Evolutionary conservation across 805 yeast genomes (phyloP), one percentile per base, ranked within the genome.

Genomic region (Teunomyces aglyptinius): DNA sequence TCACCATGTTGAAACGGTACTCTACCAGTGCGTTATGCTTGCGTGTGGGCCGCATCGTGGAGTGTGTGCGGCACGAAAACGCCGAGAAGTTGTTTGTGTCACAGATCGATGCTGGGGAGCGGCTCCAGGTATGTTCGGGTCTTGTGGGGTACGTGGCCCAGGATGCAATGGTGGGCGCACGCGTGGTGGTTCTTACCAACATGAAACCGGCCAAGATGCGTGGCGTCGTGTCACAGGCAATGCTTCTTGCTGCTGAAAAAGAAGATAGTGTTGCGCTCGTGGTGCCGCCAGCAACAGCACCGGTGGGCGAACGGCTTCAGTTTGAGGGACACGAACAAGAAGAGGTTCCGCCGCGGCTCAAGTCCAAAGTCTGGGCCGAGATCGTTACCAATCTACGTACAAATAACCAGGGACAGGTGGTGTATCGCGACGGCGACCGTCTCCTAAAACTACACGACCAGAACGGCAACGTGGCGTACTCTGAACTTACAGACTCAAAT

Each of bases 11-110:
- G 28, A 36, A 11, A 24, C 40, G 19, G 15, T 36, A 24, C 40
- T 26, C 33, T 3, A 65, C 66, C 7, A 52, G 53, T 20, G 41
- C 53, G 19, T 50, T 60, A n/a, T 48, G 50, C 43, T 50, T 66
- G 8, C 68, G 70, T 56, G 76, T 80, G 6, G 89, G 86, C 0
- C 56, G 60, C 26, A 77, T 82, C 15, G 54, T 65, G 8, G 63
- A 73, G 12, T 74, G 82, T 42, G 57, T 59, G 27, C 57, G 52
- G 15, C 89, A 83, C 56, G 80, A 77, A 20, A 65, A 79, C 52
- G 86, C 89, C 3, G 85, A 81, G 41, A 75, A 71, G 46, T 64
- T 84, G 38, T 83, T 77, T 50, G 83, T 83, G 1, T 81, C 85
- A 0, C 70, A 73, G 47, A 70, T 83, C 5, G 61, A 65, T 34